A percentile compares a stretch with the other conserved stretches of the same genome.
Evolutionary conservation across 108 stramenopile species (phyloP).

Genomic region (Chaetoceros muelleri): DNA sequence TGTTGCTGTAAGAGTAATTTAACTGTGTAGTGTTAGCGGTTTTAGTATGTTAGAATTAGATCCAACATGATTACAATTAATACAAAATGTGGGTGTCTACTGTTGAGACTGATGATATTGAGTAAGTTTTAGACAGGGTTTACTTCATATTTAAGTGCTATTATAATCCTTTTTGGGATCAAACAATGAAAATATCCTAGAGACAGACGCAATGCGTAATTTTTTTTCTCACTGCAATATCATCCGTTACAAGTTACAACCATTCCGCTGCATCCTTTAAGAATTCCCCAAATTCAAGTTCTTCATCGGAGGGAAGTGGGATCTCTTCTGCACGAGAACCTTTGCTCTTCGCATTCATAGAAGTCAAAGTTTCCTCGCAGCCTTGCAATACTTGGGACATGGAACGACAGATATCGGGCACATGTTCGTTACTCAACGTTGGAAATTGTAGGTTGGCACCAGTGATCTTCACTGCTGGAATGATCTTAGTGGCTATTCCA

Average conservation of each 20-base stretch:
- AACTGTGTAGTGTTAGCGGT: no score
- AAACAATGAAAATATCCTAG: no score
- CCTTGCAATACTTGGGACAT: background rate
- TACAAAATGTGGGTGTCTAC: no score
- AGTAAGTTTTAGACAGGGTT: no score
- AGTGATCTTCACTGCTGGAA: conserved; percentile 8
- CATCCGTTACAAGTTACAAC: background rate
- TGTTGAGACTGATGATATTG: no score
- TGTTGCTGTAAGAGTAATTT: no score
- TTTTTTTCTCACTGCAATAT: no score
- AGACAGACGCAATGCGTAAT: no score
- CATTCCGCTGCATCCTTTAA: background rate
- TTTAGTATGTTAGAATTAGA: no score
- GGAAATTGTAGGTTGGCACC: background rate
- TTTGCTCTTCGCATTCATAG: background rate
- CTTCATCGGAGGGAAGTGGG: background rate
- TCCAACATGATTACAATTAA: no score
- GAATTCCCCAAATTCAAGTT: background rate
- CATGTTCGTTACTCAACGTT: background rate
- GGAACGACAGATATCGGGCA: background rate
- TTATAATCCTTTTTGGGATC: no score
- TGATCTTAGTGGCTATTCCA: conserved; percentile 3
- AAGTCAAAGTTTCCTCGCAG: background rate
- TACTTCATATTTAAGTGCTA: no score
- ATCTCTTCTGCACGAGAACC: background rate